Conservation (phyloP, 768 basidiomycete genomes). For the Tricholoma sp. region DNA sequence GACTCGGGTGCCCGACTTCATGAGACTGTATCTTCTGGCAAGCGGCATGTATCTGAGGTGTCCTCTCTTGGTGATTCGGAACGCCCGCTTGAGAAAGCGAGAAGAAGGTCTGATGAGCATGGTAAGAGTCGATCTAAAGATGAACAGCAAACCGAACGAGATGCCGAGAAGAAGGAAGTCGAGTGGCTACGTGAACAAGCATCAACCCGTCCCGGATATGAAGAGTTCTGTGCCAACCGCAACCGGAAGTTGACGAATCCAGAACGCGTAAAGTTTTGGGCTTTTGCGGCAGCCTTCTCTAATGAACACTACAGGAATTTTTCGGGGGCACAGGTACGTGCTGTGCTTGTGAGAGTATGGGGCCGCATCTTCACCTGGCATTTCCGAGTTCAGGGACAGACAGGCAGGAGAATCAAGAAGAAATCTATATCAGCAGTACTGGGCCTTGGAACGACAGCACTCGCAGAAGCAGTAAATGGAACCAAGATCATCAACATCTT, state of each 20-base stretch:
- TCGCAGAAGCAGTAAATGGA: not conserved
- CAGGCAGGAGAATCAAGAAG: not conserved
- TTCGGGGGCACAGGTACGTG: not conserved
- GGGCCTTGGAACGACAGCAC: not conserved
- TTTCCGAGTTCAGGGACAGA: not conserved
- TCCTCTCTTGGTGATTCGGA: not conserved
- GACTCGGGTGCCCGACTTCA: not conserved
- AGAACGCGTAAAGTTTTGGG: not conserved
- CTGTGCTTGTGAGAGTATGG: no score
- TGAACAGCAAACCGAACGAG: not conserved
- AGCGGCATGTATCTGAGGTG: not conserved
- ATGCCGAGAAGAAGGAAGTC: no score
- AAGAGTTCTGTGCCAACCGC: not conserved
- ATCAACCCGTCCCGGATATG: not conserved
- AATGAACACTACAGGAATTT: not conserved
- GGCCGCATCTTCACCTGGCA: not conserved
- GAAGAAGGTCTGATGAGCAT: not conserved
- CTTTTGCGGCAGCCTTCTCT: not conserved
- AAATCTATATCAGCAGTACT: not conserved
- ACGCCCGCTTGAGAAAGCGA: not conserved
- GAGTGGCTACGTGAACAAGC: no score
- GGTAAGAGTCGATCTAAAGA: not conserved
- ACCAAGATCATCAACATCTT: not conserved
- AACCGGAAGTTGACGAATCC: no score
- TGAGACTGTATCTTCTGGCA: not conserved